Evolutionary conservation across 257 asterid genomes (phyloP).

Genomic region (Solanum dulcamara): DNA sequence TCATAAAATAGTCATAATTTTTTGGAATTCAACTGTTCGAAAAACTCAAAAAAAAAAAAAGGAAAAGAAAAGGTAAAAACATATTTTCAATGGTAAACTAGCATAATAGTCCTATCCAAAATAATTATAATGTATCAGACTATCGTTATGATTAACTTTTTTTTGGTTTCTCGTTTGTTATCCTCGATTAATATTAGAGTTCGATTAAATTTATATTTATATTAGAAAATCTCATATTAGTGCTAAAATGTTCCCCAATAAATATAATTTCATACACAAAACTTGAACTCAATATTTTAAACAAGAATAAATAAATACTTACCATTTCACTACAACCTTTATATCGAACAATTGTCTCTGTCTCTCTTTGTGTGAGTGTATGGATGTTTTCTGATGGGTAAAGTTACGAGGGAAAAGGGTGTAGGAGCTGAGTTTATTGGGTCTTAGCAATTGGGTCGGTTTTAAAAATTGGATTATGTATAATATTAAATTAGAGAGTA

Average conservation of each 20-base stretch:
- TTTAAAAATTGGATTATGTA: too few species aligned
- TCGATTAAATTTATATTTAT: neutral
- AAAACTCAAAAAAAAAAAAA: neutral
- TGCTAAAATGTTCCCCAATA: fast-evolving
- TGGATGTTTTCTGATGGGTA: too few species aligned
- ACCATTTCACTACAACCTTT: too few species aligned
- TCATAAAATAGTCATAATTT: neutral
- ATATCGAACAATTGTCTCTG: too few species aligned
- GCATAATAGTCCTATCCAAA: neutral
- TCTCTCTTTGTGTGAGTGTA: too few species aligned
- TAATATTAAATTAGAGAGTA: too few species aligned
- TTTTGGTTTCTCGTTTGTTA: neutral
- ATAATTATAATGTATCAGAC: neutral
- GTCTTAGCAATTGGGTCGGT: too few species aligned
- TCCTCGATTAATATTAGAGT: neutral
- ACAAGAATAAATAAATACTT: too few species aligned
- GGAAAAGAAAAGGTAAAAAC: too few species aligned
- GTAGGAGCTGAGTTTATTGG: too few species aligned
- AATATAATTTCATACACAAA: neutral
- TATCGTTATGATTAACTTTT: neutral
- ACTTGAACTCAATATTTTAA: neutral
- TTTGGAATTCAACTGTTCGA: neutral
- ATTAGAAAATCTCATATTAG: too few species aligned
- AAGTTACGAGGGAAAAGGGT: too few species aligned
- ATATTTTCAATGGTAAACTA: neutral